Conservation (phyloP, 164 flowering plant species). For the Kalanchoe fedtschenkoi region DNA sequence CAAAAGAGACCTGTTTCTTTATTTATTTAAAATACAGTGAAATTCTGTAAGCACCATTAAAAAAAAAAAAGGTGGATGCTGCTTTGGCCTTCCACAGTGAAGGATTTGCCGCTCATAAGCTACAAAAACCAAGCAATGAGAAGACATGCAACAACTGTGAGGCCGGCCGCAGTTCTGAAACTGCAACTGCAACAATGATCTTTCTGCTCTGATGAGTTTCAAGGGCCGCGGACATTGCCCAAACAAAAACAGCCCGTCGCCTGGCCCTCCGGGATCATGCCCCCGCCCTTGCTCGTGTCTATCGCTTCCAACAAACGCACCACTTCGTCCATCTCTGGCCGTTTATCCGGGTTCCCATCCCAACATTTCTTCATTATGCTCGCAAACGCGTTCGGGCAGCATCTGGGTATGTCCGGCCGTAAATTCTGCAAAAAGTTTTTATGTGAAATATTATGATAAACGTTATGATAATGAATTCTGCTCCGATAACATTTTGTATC, state of each 20-base stretch:
- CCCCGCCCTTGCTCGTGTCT: constrained; percentile 3
- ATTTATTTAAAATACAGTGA: background rate
- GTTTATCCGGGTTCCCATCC: constrained; percentile 2
- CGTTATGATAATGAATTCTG: no score
- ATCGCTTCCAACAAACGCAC: constrained; percentile 3
- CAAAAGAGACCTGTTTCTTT: background rate
- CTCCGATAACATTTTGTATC: no score
- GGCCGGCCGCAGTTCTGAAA: background rate
- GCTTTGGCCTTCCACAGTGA: constrained; percentile 1
- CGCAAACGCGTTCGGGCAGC: constrained; percentile 1
- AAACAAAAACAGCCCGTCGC: background rate
- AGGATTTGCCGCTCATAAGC: background rate
- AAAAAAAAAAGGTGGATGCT: background rate
- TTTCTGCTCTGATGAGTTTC: background rate
- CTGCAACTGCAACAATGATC: background rate
- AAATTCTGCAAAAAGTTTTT: background rate
- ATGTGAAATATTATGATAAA: no score
- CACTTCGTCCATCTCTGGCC: constrained; percentile 4
- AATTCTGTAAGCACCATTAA: background rate
- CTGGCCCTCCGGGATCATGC: constrained; percentile 4
- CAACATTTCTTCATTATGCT: constrained; percentile 2
- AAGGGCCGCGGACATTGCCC: background rate
- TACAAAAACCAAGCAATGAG: constrained; percentile 3
- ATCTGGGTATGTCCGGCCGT: background rate
- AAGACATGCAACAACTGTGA: constrained; percentile 1